Evolutionary conservation across 805 yeast species (phyloP), one percentile per base, ranked within the genome.

Genomic region (baker's yeast (Saccharomyces cerevisiae)): DNA sequence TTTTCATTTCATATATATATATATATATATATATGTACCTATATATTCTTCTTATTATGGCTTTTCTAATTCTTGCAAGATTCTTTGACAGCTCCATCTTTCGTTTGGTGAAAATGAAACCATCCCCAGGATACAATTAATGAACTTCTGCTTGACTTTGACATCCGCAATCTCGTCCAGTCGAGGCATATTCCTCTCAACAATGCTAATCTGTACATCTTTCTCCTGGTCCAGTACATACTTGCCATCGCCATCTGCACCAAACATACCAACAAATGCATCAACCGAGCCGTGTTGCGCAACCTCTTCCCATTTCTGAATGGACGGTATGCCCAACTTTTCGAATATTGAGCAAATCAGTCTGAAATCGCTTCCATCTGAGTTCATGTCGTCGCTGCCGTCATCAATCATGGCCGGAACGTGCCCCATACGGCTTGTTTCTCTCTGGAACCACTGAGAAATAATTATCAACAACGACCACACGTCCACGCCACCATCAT

Each of bases 391-490:
- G 28, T 57, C 57, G 14, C 60, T 54, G 8, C 67, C 70, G 55
- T 69, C 70, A 47, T 65, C 64, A 41, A 64, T 57, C 46, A 64
- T 55, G 6, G 69, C 66, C 9, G 69, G 69, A 13, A 65, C 41
- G 32, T 48, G 30, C 9, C 31, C 47, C 24, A 50, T 51, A 10
- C 58, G 59, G 30, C 57, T 55, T 6, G 50, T 41, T 48, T 73
- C 70, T 2, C 51, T 48, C 29, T 79, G 71, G 55, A 79, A 76
- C 57, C 87, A 62, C 50, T 79, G 73, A 26, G 84, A 79, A 29
- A 83, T 58, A 1, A 87, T 59, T 6, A 89, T 77, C 2, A 87
- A 88, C 22, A 81, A 63, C 2, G 87, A 73, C 96, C 96, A 89
- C 13, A 86, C 72, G 62, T 89, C 96, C 4, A 88, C 73, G 47